Base-by-base conservation (phyloP, 257 asterid genomes). In the Solanum lycopersicoides region DNA sequence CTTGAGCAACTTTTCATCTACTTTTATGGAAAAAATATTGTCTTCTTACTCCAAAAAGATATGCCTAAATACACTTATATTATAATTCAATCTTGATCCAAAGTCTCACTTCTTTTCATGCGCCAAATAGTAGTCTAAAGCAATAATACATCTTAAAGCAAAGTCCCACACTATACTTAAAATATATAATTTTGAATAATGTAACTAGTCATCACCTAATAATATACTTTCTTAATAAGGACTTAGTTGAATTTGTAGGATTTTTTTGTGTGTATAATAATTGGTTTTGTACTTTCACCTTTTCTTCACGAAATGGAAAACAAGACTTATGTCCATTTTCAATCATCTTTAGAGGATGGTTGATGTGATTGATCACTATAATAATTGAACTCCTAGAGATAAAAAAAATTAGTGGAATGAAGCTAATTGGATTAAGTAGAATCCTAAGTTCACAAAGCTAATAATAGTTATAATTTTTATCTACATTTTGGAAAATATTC, bases 101-200 rank as follows among this genome's bases (percentile, higher is more conserved):
- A 82, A 50, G 85, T 82, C 85, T 82, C 45, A 82, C 85, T 32
- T 82, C 85, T 82, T 82, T 82, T 82, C 32, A 82, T 50, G 85
- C 12, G 45, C 71, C 59, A 82, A 82, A 82, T 47, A 32, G 85
- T 82, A 65, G 9, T 65, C 21, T 82, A 82, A 82, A 32, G 69
- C 32, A 82, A 82, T 82, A 50, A 82, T 82, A 20, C 85, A 82
- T 30, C 44, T 82, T 50, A 82, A 82, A 82, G 85, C 30, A 82
- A 82, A 34, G 44, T 82, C 45, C 32, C 45, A 82, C 39, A 18
- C 85, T 10, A n/a, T 65, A 82, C 39, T 47, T 47, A 10, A 80
- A 80, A n/a, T 79, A 73, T 73, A 21, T 10, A 80, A 50, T 50
- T 32, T 32, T 53, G 45, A 10, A 34, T 82, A 18, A 82, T 50